Base-by-base conservation (phyloP, 2,329 filamentous ascomycete genomes). In the Didymosphaeria variabile region DNA sequence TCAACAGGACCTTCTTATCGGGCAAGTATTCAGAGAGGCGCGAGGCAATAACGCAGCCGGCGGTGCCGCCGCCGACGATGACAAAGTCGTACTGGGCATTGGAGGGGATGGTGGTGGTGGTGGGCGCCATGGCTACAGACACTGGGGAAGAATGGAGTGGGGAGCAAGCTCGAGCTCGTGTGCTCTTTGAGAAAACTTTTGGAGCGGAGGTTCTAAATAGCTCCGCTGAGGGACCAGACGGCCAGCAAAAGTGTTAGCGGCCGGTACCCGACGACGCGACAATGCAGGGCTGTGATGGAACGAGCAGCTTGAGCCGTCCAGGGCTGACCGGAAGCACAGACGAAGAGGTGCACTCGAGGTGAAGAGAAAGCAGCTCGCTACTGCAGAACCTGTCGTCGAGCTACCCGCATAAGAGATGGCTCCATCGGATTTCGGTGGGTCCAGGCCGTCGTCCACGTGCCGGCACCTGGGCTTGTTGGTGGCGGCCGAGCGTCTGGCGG, bases 11-110 rank as follows among this genome's bases (percentile, higher is more conserved):
- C 68, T 87, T 90, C 82, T 92, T 93, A 79, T 92, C 85, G 53
- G 93, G 93, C 46, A 97, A 85, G 77, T 96, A 95, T 79, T 93
- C 87, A 34, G 92, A 89, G 63, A 96, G 85, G 55, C 92, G 88
- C 57, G 90, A 89, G 58, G 91, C 92, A 71, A 95, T 87, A 62
- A 95, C 92, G 81, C 92, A 95, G 79, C 92, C 92, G 51, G 92
- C 92, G 53, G 92, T 95, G 74, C 92, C 92, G 65, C 92, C 92
- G 66, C 92, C 92, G 54, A 95, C 90, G 69, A 95, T 88, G 77
- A 95, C 86, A 82, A 94, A 95, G 85, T 95, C 92, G 80, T 88
- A 95, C 55, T 67, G 61, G 68, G 90, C 88, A 73, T 85, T 81
- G 65, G 86, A 78, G 51, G 90, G 84, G 66, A 94, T 84, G 60